Evolutionary conservation across 495 filamentous ascomycete species (phyloP).

Genomic region (Hypomontagnella submonticulosa): DNA sequence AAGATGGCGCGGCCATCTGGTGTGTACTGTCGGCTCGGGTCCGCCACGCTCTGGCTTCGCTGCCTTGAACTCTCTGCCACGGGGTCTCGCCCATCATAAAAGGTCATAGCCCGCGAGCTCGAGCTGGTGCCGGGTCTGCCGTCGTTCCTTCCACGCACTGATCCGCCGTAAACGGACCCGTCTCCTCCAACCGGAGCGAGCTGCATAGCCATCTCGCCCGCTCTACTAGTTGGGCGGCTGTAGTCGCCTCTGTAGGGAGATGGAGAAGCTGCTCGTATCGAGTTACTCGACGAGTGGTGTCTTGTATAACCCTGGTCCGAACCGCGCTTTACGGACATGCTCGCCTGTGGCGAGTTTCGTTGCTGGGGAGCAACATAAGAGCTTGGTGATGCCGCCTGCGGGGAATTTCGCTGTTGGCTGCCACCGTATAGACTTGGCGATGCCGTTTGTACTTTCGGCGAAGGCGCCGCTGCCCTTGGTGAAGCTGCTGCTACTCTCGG

Average conservation of each 20-base stretch:
- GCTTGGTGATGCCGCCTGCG: constrained; percentile 48
- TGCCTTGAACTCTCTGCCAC: constrained; percentile 62
- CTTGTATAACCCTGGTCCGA: constrained; percentile 67
- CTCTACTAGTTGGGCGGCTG: constrained; percentile 71
- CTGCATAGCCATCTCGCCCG: constrained; percentile 81
- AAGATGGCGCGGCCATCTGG: constrained; percentile 88
- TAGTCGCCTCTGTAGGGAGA: constrained; percentile 61
- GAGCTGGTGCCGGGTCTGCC: constrained; percentile 52
- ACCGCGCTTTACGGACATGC: constrained; percentile 59
- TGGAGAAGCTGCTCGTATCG: constrained; percentile 67
- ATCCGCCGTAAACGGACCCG: constrained; percentile 58
- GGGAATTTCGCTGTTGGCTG: constrained; percentile 47
- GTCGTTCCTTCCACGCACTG: constrained; percentile 57
- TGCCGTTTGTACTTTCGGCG: neutral
- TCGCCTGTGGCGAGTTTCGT: constrained; percentile 51
- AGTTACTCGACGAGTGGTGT: constrained; percentile 65
- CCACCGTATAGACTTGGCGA: constrained; percentile 42
- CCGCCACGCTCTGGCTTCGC: constrained; percentile 85
- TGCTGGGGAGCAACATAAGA: constrained; percentile 47
- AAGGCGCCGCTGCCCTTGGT: constrained; percentile 44
- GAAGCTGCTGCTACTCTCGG: constrained; percentile 47
- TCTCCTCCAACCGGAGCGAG: constrained; percentile 65
- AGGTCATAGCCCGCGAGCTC: constrained; percentile 61
- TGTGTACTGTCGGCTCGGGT: constrained; percentile 76
- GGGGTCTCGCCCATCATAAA: constrained; percentile 68